phyloP scores from a whole-genome alignment of 306 rosid species.

The Sindora glabra region DNA sequence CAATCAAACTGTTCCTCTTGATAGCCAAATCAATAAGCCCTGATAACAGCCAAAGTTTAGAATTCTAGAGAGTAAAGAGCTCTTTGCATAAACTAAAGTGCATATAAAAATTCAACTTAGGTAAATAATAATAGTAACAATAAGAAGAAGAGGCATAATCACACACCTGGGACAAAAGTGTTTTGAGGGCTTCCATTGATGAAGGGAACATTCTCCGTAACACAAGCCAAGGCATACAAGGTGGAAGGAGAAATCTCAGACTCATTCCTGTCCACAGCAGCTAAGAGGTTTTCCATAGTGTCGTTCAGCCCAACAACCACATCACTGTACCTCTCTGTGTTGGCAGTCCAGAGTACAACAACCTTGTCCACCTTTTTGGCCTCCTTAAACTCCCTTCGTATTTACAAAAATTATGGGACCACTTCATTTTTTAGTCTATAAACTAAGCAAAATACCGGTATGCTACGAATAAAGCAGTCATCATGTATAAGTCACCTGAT shows the following conservation, averaged over 20 bases:
- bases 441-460: too few relatives aligned
- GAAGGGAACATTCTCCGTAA: slow-evolving; percentile 76
- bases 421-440: too few relatives aligned
- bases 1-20: slow-evolving; percentile 70
- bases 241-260: slow-evolving; percentile 97
- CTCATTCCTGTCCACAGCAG: slow-evolving; percentile 77
- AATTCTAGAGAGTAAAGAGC: too few relatives aligned
- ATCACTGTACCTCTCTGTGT: slow-evolving; percentile 94
- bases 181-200: slow-evolving; percentile 98
- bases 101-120: too few relatives aligned
- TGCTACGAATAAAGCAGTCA: too few relatives aligned
- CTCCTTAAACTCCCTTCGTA: slow-evolving; percentile 79
- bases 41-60: slow-evolving; percentile 11
- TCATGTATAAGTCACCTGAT: too few relatives aligned
- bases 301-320: slow-evolving; percentile 81
- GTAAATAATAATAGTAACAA: too few relatives aligned
- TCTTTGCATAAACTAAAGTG: too few relatives aligned
- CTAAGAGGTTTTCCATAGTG: slow-evolving; percentile 68
- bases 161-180: slow-evolving; percentile 87
- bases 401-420: too few relatives aligned
- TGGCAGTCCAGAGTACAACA: slow-evolving; percentile 97
- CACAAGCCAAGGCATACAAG: slow-evolving; percentile 79
- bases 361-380: slow-evolving; percentile 73
- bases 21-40: slow-evolving; percentile 90
- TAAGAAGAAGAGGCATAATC: too few relatives aligned